Percentiles rank a stretch among this genome's conserved stretches.
Conservation (phyloP, 768 basidiomycete species). For the Crassisporium funariophilum region DNA sequence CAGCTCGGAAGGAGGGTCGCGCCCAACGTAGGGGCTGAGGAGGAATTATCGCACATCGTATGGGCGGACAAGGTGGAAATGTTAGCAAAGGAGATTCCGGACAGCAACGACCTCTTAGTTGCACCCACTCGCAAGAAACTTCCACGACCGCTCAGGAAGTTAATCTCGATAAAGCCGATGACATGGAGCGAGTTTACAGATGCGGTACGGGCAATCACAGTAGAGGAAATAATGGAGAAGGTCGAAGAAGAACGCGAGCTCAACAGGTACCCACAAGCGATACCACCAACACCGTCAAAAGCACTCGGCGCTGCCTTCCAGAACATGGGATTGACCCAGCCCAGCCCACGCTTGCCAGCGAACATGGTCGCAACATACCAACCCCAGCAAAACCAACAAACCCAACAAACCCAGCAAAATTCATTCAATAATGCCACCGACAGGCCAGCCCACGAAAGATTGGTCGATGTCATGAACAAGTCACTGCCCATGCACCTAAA, state of each 20-base stretch:
- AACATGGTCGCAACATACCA: no score
- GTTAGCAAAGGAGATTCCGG: not conserved
- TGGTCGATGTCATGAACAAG: not conserved
- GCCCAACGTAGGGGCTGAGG: slow-evolving; percentile 13
- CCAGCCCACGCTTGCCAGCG: not conserved
- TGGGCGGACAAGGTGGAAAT: slow-evolving; percentile 20
- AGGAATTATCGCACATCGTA: slow-evolving; percentile 20
- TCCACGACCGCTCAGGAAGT: not conserved
- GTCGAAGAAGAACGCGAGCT: not conserved
- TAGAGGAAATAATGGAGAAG: not conserved
- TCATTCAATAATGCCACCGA: not conserved
- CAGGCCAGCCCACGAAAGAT: not conserved
- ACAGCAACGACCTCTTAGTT: not conserved
- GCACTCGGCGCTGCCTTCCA: slow-evolving; percentile 1
- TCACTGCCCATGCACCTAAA: slow-evolving; percentile 12
- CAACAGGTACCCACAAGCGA: not conserved
- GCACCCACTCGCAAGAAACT: not conserved
- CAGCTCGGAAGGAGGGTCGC: slow-evolving; percentile 17
- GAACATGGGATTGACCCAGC: not conserved
- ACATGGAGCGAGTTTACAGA: not conserved
- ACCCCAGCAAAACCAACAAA: not conserved
- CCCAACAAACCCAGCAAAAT: not conserved
- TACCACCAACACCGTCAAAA: not conserved
- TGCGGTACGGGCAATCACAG: not conserved
- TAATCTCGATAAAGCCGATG: not conserved